Conservation (phyloP, 306 rosid genomes). For the Fragaria iinumae region DNA sequence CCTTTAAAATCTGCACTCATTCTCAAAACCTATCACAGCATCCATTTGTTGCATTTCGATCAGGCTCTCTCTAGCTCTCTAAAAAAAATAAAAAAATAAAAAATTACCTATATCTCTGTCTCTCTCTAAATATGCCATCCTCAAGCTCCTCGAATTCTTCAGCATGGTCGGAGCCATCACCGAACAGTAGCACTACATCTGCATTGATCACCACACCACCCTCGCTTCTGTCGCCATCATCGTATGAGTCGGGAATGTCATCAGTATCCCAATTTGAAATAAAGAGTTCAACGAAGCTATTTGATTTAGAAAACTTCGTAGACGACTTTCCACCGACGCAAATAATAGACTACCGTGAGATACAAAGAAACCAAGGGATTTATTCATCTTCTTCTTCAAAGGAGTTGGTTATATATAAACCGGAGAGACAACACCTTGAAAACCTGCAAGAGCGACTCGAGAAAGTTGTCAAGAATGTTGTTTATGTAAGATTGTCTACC, state of each 20-base stretch:
- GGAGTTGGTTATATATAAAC: not conserved
- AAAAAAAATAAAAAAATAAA: too few species aligned
- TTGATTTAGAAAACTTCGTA: not conserved
- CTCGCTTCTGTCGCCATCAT: not conserved
- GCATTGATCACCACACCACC: too few species aligned
- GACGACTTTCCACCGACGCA: not conserved
- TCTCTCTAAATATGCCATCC: not conserved
- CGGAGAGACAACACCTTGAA: not conserved
- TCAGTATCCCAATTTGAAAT: not conserved
- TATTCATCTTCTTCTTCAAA: not conserved
- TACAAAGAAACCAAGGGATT: not conserved
- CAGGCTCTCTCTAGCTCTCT: not conserved
- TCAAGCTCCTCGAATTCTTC: not conserved
- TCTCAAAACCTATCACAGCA: not conserved
- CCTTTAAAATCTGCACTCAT: not conserved
- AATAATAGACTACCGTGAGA: not conserved
- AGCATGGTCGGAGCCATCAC: not conserved
- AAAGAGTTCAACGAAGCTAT: not conserved
- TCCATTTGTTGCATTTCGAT: not conserved
- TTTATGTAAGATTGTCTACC: not conserved
- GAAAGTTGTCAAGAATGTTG: not conserved
- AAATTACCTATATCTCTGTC: too few species aligned
- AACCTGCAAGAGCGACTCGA: not conserved
- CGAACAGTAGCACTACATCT: too few species aligned
- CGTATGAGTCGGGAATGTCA: not conserved